These are phyloP conservation scores for Blastobotrys elegans DNA, from an alignment of 1,139 yeast species.

Conservation along the genomic window DNA sequence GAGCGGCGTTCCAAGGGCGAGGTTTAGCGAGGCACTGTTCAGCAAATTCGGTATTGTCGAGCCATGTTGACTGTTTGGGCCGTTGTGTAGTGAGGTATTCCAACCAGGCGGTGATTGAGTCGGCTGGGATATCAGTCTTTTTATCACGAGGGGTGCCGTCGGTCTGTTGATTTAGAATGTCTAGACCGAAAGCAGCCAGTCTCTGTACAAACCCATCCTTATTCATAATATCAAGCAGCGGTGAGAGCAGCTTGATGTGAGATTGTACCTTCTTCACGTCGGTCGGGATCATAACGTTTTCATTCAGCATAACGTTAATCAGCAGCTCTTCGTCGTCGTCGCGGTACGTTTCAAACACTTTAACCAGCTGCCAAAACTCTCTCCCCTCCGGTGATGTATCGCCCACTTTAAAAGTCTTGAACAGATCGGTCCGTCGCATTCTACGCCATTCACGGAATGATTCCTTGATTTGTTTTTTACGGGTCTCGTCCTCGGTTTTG, in stretches of 20 bases:
- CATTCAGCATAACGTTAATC: conserved; percentile 24
- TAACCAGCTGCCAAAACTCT: conserved; percentile 20
- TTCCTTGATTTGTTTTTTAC: conserved; percentile 28
- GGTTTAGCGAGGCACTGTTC: conserved; percentile 15
- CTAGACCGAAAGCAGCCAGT: conserved; percentile 18
- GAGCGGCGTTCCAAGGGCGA: conserved; percentile 16
- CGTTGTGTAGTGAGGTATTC: conserved; percentile 13
- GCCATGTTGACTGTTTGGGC: conserved; percentile 14
- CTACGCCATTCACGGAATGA: conserved; percentile 36
- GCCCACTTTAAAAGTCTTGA: conserved; percentile 29
- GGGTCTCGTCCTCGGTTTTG: conserved; percentile 17
- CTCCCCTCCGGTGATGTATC: conserved; percentile 21
- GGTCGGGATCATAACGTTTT: conserved; percentile 31
- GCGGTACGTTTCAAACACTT: conserved; percentile 14
- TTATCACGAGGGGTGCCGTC: background rate
- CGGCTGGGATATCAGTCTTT: background rate
- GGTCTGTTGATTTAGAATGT: conserved; percentile 14
- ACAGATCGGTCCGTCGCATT: conserved; percentile 45
- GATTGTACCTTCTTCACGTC: conserved; percentile 14
- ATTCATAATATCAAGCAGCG: conserved; percentile 22
- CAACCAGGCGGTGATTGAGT: conserved; percentile 15
- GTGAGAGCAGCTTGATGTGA: conserved; percentile 23
- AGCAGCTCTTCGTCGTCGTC: conserved; percentile 22
- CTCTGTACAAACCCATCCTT: conserved; percentile 20
- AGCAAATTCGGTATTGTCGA: conserved; percentile 8